phyloP scores from a whole-genome alignment of 2,329 filamentous ascomycete species.

The Akanthomyces muscarius region DNA sequence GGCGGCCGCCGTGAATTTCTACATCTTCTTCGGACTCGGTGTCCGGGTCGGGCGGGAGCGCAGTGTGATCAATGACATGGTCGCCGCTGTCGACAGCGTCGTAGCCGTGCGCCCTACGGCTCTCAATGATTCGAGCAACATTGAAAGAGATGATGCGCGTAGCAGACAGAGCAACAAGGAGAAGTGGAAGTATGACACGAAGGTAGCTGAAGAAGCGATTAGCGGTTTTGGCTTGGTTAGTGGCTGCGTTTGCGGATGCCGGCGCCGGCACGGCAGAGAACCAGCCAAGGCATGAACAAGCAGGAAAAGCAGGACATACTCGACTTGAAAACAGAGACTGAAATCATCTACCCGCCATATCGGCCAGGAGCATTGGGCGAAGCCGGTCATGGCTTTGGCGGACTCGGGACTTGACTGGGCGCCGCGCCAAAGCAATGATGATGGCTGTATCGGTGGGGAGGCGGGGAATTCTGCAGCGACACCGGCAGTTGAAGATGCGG shows the following conservation, averaged over 20 bases:
- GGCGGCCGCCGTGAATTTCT: slow-evolving; percentile 53
- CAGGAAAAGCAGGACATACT: slow-evolving; percentile 1
- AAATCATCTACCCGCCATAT: slow-evolving; percentile 64
- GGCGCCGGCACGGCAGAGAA: slow-evolving; percentile 14
- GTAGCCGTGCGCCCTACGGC: not conserved
- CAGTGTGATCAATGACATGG: slow-evolving; percentile 41
- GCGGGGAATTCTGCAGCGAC: not conserved
- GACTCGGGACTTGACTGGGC: not conserved
- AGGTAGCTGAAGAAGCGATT: slow-evolving; percentile 30
- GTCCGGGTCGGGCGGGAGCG: slow-evolving; percentile 45
- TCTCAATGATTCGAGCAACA: not conserved
- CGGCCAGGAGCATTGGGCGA: slow-evolving; percentile 53
- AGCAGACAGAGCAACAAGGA: slow-evolving; percentile 4
- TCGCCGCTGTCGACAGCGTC: not conserved
- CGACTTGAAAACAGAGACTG: slow-evolving; percentile 49
- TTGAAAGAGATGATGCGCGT: slow-evolving; percentile 13
- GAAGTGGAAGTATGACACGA: slow-evolving; percentile 8
- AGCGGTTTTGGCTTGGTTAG: slow-evolving; percentile 7
- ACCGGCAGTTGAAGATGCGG: not conserved
- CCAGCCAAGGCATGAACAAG: not conserved
- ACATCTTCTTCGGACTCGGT: slow-evolving; percentile 45
- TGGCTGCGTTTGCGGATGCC: not conserved
- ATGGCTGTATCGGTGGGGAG: not conserved
- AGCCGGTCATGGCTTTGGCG: slow-evolving; percentile 37
- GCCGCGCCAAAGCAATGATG: slow-evolving; percentile 3